Evolutionary conservation across 2,329 filamentous ascomycete genomes (phyloP), one percentile per base, ranked within the genome.

Genomic region (Xylaria sp.): DNA sequence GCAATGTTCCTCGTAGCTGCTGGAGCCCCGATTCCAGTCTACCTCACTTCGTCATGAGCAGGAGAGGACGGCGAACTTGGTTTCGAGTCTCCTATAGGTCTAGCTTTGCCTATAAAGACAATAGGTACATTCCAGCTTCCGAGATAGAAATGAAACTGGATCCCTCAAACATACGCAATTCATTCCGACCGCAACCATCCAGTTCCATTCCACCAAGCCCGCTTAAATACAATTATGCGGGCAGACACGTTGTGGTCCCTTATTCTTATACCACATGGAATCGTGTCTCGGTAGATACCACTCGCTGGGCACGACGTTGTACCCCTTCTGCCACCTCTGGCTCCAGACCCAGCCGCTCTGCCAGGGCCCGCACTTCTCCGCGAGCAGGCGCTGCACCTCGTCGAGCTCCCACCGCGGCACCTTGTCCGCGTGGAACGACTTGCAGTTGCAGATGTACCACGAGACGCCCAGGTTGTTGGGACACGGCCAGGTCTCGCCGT

Each of bases 251-350:
- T 46, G 23, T 25, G 23, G 23, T 3, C 23, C 23, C 23, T 25
- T 25, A 25, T 2, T 3, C 3, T 25, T 25, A 25, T 25, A 25
- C 23, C 23, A 25, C 23, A 25, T 25, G 23, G 23, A 25, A 25
- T 25, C 23, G 23, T 25, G 23, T 3, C 10, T 41, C 12, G 39
- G 39, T 12, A 6, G 15, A 15, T 12, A 63, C 60, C 60, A 65
- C 6, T 54, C 25, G 8, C 32, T 51, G 7, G 65, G 52, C 23
- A 55, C 65, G 15, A 62, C 32, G 32, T 62, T 51, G 15, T 39
- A 67, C 2, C 65, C 65, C 41, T 67, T 67, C 39, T 67, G 3
- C 65, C 65, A 67, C 34, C 63, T 63, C 15, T 50, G 18, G 44
- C 58, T 62, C 50, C 51, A 67, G 15, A 67, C 58, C 65, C 52